Evolutionary conservation across 768 basidiomycete species (phyloP), one percentile per base, ranked within the genome.

Genomic region (Mycena venus): DNA sequence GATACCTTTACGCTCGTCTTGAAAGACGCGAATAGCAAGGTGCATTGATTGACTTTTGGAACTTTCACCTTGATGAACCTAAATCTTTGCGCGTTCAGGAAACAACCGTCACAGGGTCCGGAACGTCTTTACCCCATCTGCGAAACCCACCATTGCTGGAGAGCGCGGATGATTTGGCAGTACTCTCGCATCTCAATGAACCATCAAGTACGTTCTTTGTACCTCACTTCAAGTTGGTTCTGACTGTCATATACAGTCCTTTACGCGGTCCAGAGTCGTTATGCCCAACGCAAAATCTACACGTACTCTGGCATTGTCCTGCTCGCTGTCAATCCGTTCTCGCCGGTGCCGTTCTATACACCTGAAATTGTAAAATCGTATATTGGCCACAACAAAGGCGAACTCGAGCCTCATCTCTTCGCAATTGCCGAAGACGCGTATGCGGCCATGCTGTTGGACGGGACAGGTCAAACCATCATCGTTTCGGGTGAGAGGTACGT

Each of bases 361-460:
- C 95, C 96, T 21, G 96, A 98, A 81, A 95, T 98, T 80, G 98
- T 99, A 21, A 96, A 99, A 84, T 95, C 96, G 9, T 99, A 99
- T 83, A 95, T 94, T 76, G 97, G 96, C 64, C 88, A 95, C 56
- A 91, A 91, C 79, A 93, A 97, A 83, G 98, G 98, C 49, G 98
- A 99, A 75, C 87, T 99, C 40, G 98, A 99, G 79, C 98, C 98
- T 3, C 98, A 99, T 86, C 83, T 99, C 73, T 99, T 99, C 84
- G 98, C 98, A n/a, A 99, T 99, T 76, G 98, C 98, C 7, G 98
- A 99, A 84, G 98, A 99, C 86, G 98, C 98, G 69, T 96, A 99
- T 83, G 96, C 96, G 17, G 95, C 96, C 68, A 99, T 99, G 98
- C 90, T 95, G 74, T 93, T 94, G 82, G 94, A 99, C 79, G 91